Base-by-base conservation (phyloP, 1,139 yeast species). In the Yamadazyma songkhlaensis region DNA sequence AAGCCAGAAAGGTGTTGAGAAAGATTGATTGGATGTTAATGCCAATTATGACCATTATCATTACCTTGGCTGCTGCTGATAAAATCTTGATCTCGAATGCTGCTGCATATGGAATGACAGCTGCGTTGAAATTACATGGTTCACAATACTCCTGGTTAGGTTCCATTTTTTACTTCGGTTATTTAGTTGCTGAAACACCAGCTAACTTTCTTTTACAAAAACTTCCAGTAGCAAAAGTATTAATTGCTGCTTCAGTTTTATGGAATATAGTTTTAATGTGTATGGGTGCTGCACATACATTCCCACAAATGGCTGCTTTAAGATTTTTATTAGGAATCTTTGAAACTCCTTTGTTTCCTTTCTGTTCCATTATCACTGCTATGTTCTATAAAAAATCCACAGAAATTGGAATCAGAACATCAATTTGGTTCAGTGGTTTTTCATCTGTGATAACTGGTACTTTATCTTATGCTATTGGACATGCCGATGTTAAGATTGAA, bases 41-140 rank as follows among this genome's bases (percentile, higher is more conserved):
- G 35, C 50, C 53, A 8, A 35, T 42, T 7, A 41, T 47, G 46
- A 40, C 45, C 6, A 17, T 40, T 25, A 32, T 46, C 5, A 45
- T 42, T 33, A 44, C 47, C n/a, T 40, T 50, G 20, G 50, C 49
- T 33, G 49, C 52, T 25, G 48, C 51, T 31, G 56, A 52, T 42
- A 52, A 52, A 33, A 39, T 47, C 29, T 35, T 45, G 13, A 46
- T 50, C 25, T 40, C 48, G n/a, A 44, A 68, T 45, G 75, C 77
- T 6, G 71, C 74, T 12, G 65, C 72, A 1, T 64, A 67, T 36
- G 74, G 70, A 3, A 59, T 60, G 44, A 53, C 48, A 35, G 52
- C 40, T 13, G 32, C 35, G n/a, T 9, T 43, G 27, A 55, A 41
- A 37, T 39, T 51, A 34, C 42, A 35, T 12, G 59, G 60, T 2